These are phyloP conservation scores for Kazachstania martiniae DNA, from an alignment of 805 yeast genomes.

Conservation along the genomic window DNA sequence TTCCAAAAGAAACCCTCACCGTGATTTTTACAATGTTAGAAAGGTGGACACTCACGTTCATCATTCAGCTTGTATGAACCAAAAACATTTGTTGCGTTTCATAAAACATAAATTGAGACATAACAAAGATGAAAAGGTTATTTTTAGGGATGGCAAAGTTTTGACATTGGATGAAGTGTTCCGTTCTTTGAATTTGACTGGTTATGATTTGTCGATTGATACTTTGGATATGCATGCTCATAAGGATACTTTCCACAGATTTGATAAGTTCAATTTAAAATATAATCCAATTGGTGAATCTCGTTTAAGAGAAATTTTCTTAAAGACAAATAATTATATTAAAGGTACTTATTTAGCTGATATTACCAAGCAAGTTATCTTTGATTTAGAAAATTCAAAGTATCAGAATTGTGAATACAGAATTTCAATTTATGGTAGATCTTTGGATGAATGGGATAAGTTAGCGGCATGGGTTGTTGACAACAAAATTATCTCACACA, in stretches of 20 bases:
- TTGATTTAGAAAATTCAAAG: constrained; percentile 88
- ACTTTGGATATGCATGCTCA: constrained; percentile 99
- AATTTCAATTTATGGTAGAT: constrained; percentile 88
- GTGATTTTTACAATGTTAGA: constrained; percentile 47
- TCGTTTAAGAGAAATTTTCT: constrained; percentile 86
- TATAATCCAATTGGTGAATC: constrained; percentile 98
- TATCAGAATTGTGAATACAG: constrained; percentile 97
- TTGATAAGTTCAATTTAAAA: constrained; percentile 93
- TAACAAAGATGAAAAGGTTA: constrained; percentile 78
- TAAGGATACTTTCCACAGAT: constrained; percentile 93
- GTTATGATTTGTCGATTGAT: constrained; percentile 91
- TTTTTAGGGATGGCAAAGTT: constrained; percentile 83
- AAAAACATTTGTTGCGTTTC: constrained; percentile 87
- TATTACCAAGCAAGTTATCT: constrained; percentile 84
- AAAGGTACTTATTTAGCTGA: constrained; percentile 87
- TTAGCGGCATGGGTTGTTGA: constrained; percentile 93
- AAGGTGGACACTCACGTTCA: constrained; percentile 79
- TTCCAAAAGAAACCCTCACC: constrained; percentile 86
- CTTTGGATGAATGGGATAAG: constrained; percentile 87
- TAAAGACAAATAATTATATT: constrained; percentile 90
- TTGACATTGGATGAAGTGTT: constrained; percentile 84
- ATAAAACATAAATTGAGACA: constrained; percentile 91
- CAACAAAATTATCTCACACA: constrained; percentile 80
- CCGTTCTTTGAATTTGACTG: constrained; percentile 79
- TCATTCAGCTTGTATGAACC: constrained; percentile 98